Evolutionary conservation across 169 alveolate species (phyloP).

Genomic region (Theileria parva): DNA sequence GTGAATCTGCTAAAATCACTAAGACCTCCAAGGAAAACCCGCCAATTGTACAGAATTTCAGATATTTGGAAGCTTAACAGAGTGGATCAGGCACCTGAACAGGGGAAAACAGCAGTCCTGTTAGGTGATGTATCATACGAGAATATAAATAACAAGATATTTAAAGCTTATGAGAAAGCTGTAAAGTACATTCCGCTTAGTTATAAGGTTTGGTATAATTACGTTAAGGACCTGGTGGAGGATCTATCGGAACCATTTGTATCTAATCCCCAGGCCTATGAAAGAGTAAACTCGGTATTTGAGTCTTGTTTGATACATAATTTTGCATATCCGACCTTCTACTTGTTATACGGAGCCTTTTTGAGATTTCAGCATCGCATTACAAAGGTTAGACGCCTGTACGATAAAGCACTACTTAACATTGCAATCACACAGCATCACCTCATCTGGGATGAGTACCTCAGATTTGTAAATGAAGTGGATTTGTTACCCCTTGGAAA

Average conservation of each 20-base stretch:
- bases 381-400: slow-evolving; percentile 81
- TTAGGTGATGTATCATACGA: slow-evolving; percentile 20
- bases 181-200: slow-evolving; percentile 83
- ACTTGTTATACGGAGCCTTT: slow-evolving; percentile 85
- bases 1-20: slow-evolving; percentile 56
- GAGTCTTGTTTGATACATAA: slow-evolving; percentile 83
- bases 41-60: slow-evolving; percentile 27
- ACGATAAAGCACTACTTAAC: slow-evolving; percentile 79
- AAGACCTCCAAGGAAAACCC: slow-evolving; percentile 29
- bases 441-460: slow-evolving; percentile 80
- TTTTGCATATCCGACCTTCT: slow-evolving; percentile 84
- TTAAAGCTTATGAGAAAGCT: slow-evolving; percentile 84
- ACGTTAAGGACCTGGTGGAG: slow-evolving; percentile 66
- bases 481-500: slow-evolving; percentile 73
- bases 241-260: slow-evolving; percentile 28
- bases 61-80: slow-evolving; percentile 47
- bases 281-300: slow-evolving; percentile 72
- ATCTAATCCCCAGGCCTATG: slow-evolving; percentile 61
- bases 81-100: slow-evolving; percentile 4
- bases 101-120: neutral
- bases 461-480: slow-evolving; percentile 75
- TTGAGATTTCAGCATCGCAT: slow-evolving; percentile 70
- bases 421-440: slow-evolving; percentile 88
- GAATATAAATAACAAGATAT: slow-evolving; percentile 67
- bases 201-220: slow-evolving; percentile 88